A percentile compares a stretch with the other conserved stretches of the same genome.
These are phyloP conservation scores for Leptographium procerum DNA, from an alignment of 2,329 filamentous ascomycete genomes.

Conservation along the genomic window DNA sequence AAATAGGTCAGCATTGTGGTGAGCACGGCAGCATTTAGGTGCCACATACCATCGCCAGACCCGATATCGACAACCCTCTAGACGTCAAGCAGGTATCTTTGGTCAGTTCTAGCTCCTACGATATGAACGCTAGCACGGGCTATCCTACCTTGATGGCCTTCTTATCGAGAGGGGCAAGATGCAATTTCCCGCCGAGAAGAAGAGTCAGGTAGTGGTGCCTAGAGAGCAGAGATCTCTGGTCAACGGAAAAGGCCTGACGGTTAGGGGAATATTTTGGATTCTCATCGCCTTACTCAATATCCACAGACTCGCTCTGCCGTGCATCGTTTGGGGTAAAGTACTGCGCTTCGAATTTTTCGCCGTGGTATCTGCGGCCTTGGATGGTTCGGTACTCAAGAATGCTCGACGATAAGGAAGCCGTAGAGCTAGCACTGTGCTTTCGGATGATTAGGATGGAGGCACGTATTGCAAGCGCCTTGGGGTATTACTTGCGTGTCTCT, in stretches of 20 bases:
- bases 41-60: too few species aligned
- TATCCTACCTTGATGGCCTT: too few species aligned
- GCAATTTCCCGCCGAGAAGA: background rate
- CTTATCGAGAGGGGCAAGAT: background rate
- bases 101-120: too few species aligned
- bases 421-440: background rate
- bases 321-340: background rate
- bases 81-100: too few species aligned
- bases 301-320: background rate
- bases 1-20: too few species aligned
- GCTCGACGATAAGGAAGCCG: background rate
- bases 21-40: too few species aligned
- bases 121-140: too few species aligned
- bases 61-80: too few species aligned
- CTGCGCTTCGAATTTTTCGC: background rate
- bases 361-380: background rate
- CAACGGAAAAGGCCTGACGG: too few species aligned
- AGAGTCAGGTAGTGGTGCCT: background rate
- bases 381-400: background rate
- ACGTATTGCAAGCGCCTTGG: too few species aligned
- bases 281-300: background rate
- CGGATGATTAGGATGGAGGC: background rate
- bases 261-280: background rate
- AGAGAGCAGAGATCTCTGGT: background rate
- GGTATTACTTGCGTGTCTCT: too few species aligned